Evolutionary conservation across 768 basidiomycete species (phyloP).

Genomic region (Hypholoma fasciculare): DNA sequence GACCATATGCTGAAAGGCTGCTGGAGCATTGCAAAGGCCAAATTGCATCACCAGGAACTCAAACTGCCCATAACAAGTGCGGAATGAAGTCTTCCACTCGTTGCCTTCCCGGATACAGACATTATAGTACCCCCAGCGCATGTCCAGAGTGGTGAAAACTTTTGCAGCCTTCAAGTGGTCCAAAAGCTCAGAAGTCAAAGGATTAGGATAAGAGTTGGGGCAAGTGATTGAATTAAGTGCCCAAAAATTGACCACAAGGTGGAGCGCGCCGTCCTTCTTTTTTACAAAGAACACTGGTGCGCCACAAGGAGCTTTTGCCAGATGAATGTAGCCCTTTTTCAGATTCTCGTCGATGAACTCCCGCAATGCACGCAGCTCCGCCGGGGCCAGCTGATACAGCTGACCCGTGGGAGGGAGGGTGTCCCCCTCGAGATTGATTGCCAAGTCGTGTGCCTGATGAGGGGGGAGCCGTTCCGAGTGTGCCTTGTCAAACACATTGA

Average conservation of each 20-base stretch:
- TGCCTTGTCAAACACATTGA: not conserved
- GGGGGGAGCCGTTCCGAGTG: slow-evolving; percentile 17
- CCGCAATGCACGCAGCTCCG: slow-evolving; percentile 31
- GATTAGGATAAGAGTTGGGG: slow-evolving; percentile 31
- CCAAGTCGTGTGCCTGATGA: slow-evolving; percentile 33
- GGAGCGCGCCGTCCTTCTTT: slow-evolving; percentile 32
- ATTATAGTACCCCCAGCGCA: slow-evolving; percentile 17
- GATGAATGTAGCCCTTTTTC: slow-evolving; percentile 32
- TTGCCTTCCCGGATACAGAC: slow-evolving; percentile 25
- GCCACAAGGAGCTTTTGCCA: slow-evolving; percentile 28
- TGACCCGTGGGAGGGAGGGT: slow-evolving; percentile 30
- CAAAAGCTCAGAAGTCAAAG: slow-evolving; percentile 26
- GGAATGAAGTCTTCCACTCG: slow-evolving; percentile 46
- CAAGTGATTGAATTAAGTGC: slow-evolving; percentile 34
- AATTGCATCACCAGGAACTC: slow-evolving; percentile 42
- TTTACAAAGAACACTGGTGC: slow-evolving; percentile 34
- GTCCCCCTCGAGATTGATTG: slow-evolving; percentile 33
- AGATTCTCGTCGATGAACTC: slow-evolving; percentile 19
- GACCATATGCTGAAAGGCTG: slow-evolving; percentile 43
- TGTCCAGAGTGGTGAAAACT: slow-evolving; percentile 37
- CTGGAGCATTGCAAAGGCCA: slow-evolving; percentile 37
- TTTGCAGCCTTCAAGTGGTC: slow-evolving; percentile 18
- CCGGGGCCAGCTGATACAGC: slow-evolving; percentile 26
- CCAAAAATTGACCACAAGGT: slow-evolving; percentile 30
- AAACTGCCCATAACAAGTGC: slow-evolving; percentile 32